A percentile compares a stretch with the other conserved stretches of the same genome.
phyloP scores from a whole-genome alignment of 768 basidiomycete species.

The Hygrophorus pudorinus region DNA sequence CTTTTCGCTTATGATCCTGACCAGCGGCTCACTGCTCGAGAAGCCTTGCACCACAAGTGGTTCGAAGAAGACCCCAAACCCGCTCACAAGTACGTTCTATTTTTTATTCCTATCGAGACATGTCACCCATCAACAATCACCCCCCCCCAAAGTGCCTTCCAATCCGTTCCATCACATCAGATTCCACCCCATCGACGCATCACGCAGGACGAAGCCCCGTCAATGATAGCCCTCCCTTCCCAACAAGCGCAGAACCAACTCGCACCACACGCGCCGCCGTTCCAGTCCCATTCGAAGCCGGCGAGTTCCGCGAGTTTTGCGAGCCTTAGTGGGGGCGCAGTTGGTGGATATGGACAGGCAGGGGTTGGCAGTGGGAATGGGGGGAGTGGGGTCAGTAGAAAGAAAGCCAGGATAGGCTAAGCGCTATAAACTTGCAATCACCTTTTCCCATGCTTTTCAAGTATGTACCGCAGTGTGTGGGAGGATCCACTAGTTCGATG shows the following conservation, averaged over 20 bases:
- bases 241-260: constrained; percentile 34
- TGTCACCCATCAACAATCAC: constrained; percentile 1
- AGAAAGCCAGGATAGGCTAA: constrained; percentile 50
- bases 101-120: constrained; percentile 1
- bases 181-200: constrained; percentile 83
- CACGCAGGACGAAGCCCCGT: constrained; percentile 86
- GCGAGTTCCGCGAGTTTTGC: constrained; percentile 57
- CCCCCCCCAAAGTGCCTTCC: constrained; percentile 57
- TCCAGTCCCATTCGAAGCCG: constrained; percentile 45
- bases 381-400: constrained; percentile 32
- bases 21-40: constrained; percentile 69
- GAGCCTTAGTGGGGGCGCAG: constrained; percentile 48
- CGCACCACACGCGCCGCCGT: constrained; percentile 32
- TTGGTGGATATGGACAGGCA: constrained; percentile 26
- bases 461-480: background rate
- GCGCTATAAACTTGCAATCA: too few relatives aligned
- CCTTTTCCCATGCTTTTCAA: too few relatives aligned
- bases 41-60: constrained; percentile 82
- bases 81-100: constrained; percentile 62
- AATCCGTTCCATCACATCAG: constrained; percentile 49
- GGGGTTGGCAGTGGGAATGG: constrained; percentile 24
- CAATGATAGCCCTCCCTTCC: constrained; percentile 63
- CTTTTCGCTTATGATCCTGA: constrained; percentile 91
- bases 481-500: background rate
- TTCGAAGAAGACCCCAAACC: constrained; percentile 87